phyloP scores from a whole-genome alignment of 2,329 filamentous ascomycete genomes.

The Aspergillus brunneoviolaceus region DNA sequence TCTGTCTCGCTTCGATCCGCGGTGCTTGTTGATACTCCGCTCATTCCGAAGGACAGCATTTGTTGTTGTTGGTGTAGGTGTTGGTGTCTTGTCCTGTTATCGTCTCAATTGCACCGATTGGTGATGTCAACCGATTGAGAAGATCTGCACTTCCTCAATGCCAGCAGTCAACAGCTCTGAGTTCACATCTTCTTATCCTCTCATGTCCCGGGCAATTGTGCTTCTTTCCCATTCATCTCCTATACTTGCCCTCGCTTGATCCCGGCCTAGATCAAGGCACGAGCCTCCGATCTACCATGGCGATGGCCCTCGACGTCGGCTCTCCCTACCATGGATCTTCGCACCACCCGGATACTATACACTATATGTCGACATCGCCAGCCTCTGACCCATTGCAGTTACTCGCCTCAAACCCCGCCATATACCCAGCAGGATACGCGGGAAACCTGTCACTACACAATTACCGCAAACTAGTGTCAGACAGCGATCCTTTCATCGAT shows the following conservation, averaged over 20 bases:
- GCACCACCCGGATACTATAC: slow-evolving; percentile 4
- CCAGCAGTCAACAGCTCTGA: neutral
- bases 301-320: slow-evolving; percentile 12
- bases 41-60: neutral
- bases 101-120: neutral
- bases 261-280: neutral
- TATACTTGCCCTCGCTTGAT: neutral
- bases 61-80: neutral
- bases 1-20: neutral
- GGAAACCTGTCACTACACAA: slow-evolving; percentile 32
- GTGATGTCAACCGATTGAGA: neutral
- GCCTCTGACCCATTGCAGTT: slow-evolving; percentile 9
- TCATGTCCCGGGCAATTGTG: neutral
- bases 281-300: neutral
- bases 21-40: neutral
- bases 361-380: slow-evolving; percentile 6
- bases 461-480: slow-evolving; percentile 37
- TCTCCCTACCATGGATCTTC: slow-evolving; percentile 8
- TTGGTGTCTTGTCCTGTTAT: neutral
- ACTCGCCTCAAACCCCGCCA: slow-evolving; percentile 8
- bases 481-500: slow-evolving; percentile 26
- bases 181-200: neutral
- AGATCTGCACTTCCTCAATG: neutral
- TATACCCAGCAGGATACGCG: slow-evolving; percentile 9
- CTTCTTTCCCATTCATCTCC: neutral